Evolutionary conservation across 1,139 yeast species (phyloP).

Genomic region (Pichia sorboxylosa): DNA sequence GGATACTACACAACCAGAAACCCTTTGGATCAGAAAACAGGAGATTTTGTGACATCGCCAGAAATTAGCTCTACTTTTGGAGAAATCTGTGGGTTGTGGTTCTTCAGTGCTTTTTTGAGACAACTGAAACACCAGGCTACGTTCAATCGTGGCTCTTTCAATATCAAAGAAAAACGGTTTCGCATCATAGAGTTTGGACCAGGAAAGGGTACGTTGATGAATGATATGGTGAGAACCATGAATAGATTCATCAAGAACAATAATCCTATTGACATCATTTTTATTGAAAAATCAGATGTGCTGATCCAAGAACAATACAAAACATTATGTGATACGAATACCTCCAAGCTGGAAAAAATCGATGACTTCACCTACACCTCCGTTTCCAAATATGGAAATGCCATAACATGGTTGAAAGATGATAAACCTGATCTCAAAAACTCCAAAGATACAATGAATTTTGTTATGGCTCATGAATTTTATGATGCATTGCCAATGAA

Average conservation of each 20-base stretch:
- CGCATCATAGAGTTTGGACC: conserved; percentile 82
- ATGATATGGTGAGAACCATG: conserved; percentile 45
- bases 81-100: conserved; percentile 74
- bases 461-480: conserved; percentile 72
- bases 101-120: conserved; percentile 45
- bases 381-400: conserved; percentile 42
- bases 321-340: conserved; percentile 32
- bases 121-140: conserved; percentile 28
- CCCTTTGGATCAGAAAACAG: conserved; percentile 49
- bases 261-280: conserved; percentile 32
- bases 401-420: conserved; percentile 58
- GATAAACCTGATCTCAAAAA: conserved; percentile 29
- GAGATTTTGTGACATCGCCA: conserved; percentile 80
- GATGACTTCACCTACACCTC: conserved; percentile 31
- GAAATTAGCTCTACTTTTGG: conserved; percentile 86
- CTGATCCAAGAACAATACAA: conserved; percentile 48
- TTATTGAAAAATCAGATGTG: conserved; percentile 67
- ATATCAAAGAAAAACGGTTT: conserved; percentile 22
- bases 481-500: conserved; percentile 81
- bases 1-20: conserved; percentile 76
- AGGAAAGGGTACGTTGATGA: conserved; percentile 72
- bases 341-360: conserved; percentile 12
- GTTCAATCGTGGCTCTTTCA: conserved; percentile 29
- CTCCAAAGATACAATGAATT: conserved; percentile 34
- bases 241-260: conserved; percentile 28